phyloP scores from a whole-genome alignment of 139 green algal genomes.

The Gonium pectorale region DNA sequence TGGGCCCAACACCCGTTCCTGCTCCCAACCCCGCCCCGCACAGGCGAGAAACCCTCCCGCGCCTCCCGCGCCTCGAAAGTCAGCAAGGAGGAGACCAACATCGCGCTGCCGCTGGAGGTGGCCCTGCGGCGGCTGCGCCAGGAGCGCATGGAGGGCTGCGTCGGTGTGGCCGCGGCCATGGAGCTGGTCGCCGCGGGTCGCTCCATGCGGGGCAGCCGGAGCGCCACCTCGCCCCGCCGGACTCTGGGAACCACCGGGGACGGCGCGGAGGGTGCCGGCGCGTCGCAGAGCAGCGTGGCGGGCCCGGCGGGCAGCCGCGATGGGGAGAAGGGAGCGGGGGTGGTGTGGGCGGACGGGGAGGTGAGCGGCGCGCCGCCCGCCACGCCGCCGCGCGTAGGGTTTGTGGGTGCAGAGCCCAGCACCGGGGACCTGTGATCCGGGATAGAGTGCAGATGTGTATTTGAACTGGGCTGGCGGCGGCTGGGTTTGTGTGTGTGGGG shows the following conservation, averaged over 20 bases:
- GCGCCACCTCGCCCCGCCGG: not conserved
- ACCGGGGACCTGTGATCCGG: too few species aligned
- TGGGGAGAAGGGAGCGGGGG: not conserved
- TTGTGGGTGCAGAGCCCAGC: too few species aligned
- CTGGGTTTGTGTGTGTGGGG: too few species aligned
- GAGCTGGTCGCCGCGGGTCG: constrained; percentile 16
- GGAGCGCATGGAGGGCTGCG: constrained; percentile 30
- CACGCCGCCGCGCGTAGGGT: not conserved
- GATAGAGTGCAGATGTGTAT: too few species aligned
- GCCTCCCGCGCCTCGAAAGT: not conserved
- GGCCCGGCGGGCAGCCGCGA: not conserved
- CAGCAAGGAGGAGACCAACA: not conserved
- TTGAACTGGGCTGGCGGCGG: too few species aligned
- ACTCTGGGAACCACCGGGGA: not conserved
- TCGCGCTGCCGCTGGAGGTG: constrained; percentile 35
- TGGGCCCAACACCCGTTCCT: too few species aligned
- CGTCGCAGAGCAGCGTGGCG: not conserved
- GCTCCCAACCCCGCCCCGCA: too few species aligned
- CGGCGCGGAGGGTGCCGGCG: not conserved
- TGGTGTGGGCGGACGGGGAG: constrained; percentile 22
- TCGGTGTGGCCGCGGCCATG: not conserved
- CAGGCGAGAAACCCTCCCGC: constrained; percentile 11
- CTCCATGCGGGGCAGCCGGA: not conserved
- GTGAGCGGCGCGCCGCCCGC: not conserved
- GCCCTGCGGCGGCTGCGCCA: constrained; percentile 31